Percentiles rank a stretch among this genome's conserved stretches.
Conservation (phyloP, 2,329 filamentous ascomycete species). For the Diaporthe capsici region DNA sequence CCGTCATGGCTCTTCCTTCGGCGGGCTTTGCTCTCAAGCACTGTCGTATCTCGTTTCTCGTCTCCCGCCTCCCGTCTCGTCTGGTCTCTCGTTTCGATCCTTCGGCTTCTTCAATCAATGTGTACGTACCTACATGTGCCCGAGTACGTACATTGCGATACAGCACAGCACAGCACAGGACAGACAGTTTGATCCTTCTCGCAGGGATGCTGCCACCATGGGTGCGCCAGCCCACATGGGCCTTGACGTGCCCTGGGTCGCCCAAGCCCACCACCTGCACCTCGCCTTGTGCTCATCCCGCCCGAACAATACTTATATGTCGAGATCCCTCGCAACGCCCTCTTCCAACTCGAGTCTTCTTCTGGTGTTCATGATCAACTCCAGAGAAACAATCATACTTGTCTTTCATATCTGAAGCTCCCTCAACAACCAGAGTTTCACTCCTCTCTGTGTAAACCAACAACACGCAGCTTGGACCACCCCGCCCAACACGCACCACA, state of each 20-base stretch:
- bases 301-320: constrained; percentile 35
- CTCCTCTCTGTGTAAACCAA: neutral
- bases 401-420: constrained; percentile 15
- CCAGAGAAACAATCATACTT: constrained; percentile 12
- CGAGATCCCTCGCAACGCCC: constrained; percentile 31
- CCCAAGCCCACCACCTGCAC: constrained; percentile 13
- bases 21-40: constrained; percentile 27
- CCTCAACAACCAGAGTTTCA: neutral
- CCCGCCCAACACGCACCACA: constrained; percentile 6
- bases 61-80: constrained; percentile 6
- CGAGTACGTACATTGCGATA: neutral
- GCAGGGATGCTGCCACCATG: constrained; percentile 22
- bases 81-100: constrained; percentile 26
- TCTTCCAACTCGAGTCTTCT: constrained; percentile 25
- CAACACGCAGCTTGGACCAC: neutral
- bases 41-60: constrained; percentile 21
- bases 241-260: constrained; percentile 26
- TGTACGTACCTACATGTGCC: constrained; percentile 9
- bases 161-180: constrained; percentile 2
- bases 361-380: constrained; percentile 6
- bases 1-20: constrained; percentile 31
- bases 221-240: constrained; percentile 30
- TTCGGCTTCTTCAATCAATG: constrained; percentile 10
- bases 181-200: constrained; percentile 33
- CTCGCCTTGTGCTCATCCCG: constrained; percentile 14